These are phyloP conservation scores for Vanilla planifolia DNA, from an alignment of 106 monocot genomes.

Conservation along the genomic window DNA sequence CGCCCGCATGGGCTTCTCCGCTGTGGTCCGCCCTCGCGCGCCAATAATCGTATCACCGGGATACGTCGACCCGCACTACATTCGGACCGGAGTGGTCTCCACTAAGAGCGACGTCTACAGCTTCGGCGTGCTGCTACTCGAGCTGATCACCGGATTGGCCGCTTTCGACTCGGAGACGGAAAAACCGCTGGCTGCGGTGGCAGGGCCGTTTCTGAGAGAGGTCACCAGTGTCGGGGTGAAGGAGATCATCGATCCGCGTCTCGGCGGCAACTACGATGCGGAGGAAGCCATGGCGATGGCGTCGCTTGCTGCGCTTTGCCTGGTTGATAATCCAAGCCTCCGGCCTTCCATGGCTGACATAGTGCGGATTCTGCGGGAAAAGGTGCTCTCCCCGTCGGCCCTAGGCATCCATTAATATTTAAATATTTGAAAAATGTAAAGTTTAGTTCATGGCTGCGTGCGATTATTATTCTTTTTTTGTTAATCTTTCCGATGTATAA, in stretches of 20 bases:
- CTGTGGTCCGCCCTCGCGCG: constrained; percentile 23
- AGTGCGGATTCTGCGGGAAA: constrained; percentile 30
- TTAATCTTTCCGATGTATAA: too few relatives aligned
- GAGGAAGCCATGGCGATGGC: constrained; percentile 43
- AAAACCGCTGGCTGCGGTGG: constrained; percentile 15
- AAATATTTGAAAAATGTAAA: too few relatives aligned
- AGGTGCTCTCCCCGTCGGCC: constrained; percentile 12
- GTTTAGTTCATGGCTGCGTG: too few relatives aligned
- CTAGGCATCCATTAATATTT: background rate
- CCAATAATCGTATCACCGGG: constrained; percentile 43
- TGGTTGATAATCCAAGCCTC: constrained; percentile 51
- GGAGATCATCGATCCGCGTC: constrained; percentile 42
- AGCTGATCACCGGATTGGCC: constrained; percentile 45
- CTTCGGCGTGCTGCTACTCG: constrained; percentile 68
- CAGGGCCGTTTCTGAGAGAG: constrained; percentile 5
- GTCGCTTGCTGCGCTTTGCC: constrained; percentile 44
- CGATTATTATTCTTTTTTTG: too few relatives aligned
- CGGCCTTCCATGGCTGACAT: constrained; percentile 83
- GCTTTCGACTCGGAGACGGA: constrained; percentile 11
- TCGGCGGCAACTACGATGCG: constrained; percentile 30
- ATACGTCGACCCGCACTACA: constrained; percentile 52
- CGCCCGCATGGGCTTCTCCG: constrained; percentile 54
- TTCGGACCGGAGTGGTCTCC: constrained; percentile 38
- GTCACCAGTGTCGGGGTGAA: background rate
- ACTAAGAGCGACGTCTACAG: constrained; percentile 83